These are phyloP conservation scores for Pyrus hybrid DNA, from an alignment of 331 rosid species.

Conservation along the genomic window DNA sequence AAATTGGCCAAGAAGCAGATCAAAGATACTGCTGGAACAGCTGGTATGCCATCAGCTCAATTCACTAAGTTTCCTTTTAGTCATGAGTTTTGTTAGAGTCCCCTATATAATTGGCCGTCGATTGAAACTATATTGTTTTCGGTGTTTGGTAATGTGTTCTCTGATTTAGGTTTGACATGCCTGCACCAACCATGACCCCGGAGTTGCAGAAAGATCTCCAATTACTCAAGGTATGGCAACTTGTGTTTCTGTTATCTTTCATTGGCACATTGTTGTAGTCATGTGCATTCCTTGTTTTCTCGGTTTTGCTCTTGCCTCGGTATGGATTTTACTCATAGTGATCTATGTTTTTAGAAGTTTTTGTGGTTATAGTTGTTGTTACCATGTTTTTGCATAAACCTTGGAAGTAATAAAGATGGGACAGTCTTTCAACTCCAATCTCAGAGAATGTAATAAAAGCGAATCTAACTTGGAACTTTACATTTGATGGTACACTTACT, in stretches of 20 bases:
- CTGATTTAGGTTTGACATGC: conserved; percentile 68
- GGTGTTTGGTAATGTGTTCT: neutral
- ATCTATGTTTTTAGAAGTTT: neutral
- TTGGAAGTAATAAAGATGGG: neutral
- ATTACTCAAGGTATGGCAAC: conserved; percentile 49
- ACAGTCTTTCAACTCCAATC: neutral
- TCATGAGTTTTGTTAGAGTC: neutral
- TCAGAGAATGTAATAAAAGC: neutral
- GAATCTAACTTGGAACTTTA: neutral
- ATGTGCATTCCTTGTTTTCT: neutral
- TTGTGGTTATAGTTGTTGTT: neutral
- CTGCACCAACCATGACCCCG: conserved; percentile 70
- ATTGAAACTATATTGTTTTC: neutral
- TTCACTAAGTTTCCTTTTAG: neutral
- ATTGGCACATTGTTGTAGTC: neutral
- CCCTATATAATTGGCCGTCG: neutral
- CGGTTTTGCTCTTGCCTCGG: neutral
- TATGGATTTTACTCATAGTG: neutral
- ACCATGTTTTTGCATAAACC: neutral
- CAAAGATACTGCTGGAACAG: conserved; percentile 61
- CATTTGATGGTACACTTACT: neutral
- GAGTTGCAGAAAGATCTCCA: conserved; percentile 62
- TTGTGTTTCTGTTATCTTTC: neutral
- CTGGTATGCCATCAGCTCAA: conserved; percentile 44
- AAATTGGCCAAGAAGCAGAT: conserved; percentile 52